Base-by-base conservation (phyloP, 1,139 yeast genomes). In the Yamadazyma triangularis region DNA sequence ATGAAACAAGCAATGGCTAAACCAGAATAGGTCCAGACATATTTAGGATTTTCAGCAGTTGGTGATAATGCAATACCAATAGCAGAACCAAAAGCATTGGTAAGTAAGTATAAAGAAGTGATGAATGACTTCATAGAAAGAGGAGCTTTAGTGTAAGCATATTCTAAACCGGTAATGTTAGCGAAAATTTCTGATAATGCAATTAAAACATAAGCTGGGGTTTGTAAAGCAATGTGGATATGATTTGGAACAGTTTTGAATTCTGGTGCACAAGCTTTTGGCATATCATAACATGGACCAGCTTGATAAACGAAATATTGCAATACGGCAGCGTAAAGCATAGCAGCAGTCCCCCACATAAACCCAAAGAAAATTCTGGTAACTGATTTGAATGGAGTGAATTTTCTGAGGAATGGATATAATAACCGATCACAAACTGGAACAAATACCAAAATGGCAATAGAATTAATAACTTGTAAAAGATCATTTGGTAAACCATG, bases 241-340 rank as follows among this genome's bases (percentile, higher is more conserved):
- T 61, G 56, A 51, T 76, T 75, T 34, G 79, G 78, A 23, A 60
- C 51, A 27, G 45, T 48, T 11, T 40, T 40, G 35, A 44, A 63
- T 23, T 52, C 48, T 14, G 53, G 51, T 22, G 42, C 50, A 53
- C 69, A 60, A 20, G 41, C 42, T 44, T 50, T 53, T 26, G 93
- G 89, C 33, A 50, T 43, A 39, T 78, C 74, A 45, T 78, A 86
- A 70, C 95, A 86, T 36, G 93, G 91, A 14, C 87, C 87, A 6
- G 84, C 66, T 29, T 60, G 53, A 62, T 87, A 87, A 41, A 88
- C 79, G 50, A 64, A 66, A 51, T 78, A 76, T 61, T 88, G 96
- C 42, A 85, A 70, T 26, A 84, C 79, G 11, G 94, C 91, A 33
- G 95, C 93, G 51, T 82, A 78, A 22, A 78, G 73, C 79, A 84